Percentiles rank a stretch among this genome's conserved stretches.
Evolutionary conservation across 768 basidiomycete species (phyloP).

Genomic region (Steccherinum ochraceum): DNA sequence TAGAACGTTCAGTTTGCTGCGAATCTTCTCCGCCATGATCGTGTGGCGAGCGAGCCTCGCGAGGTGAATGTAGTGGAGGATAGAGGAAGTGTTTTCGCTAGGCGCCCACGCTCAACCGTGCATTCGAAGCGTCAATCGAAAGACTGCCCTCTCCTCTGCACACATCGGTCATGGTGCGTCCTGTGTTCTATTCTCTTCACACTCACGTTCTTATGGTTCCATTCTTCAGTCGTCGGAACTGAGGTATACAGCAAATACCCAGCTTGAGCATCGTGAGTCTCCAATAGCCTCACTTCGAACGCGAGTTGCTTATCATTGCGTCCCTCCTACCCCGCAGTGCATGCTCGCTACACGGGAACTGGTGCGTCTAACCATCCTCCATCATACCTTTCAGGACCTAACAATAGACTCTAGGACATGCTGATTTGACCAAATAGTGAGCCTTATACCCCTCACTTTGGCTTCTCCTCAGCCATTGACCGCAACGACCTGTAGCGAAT

Average conservation of each 20-base stretch:
- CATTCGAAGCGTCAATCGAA: neutral
- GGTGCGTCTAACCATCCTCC: constrained; percentile 42
- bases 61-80: too few relatives aligned
- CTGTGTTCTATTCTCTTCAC: too few relatives aligned
- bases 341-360: constrained; percentile 94
- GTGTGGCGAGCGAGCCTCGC: too few relatives aligned
- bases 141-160: neutral
- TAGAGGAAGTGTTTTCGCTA: too few relatives aligned
- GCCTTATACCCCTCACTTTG: constrained; percentile 23
- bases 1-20: constrained; percentile 39
- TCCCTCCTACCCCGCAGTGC: too few relatives aligned
- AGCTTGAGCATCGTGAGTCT: constrained; percentile 84
- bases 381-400: neutral
- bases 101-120: too few relatives aligned
- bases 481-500: constrained; percentile 58
- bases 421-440: constrained; percentile 93
- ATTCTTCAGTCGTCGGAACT: constrained; percentile 89
- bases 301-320: constrained; percentile 13
- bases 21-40: constrained; percentile 30
- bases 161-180: constrained; percentile 12
- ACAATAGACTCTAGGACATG: constrained; percentile 63
- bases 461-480: neutral
- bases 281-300: neutral
- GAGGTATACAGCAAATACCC: constrained; percentile 93
- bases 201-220: too few relatives aligned